Evolutionary conservation across 2,329 filamentous ascomycete genomes (phyloP).

Genomic region (Phoma sp.): DNA sequence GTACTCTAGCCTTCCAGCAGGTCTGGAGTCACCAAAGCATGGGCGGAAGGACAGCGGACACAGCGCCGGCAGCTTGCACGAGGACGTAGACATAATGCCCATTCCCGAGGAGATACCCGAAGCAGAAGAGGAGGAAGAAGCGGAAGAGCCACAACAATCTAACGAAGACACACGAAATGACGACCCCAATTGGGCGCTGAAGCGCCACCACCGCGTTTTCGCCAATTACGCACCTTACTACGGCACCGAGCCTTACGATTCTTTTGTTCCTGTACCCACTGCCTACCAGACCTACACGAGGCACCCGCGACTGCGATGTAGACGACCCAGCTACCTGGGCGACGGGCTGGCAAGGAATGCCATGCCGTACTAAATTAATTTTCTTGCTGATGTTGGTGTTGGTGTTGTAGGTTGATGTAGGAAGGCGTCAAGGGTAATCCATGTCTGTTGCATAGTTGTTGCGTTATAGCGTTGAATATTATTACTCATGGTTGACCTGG

Average conservation of each 20-base stretch:
- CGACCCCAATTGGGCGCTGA: slow-evolving; percentile 37
- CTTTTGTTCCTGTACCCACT: slow-evolving; percentile 32
- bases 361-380: slow-evolving; percentile 16
- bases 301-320: slow-evolving; percentile 26
- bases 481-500: slow-evolving; percentile 20
- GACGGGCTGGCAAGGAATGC: slow-evolving; percentile 23
- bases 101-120: slow-evolving; percentile 14
- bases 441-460: slow-evolving; percentile 16
- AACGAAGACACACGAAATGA: slow-evolving; percentile 21
- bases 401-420: slow-evolving; percentile 5
- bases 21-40: slow-evolving; percentile 27
- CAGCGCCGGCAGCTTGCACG: slow-evolving; percentile 19
- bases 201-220: slow-evolving; percentile 23
- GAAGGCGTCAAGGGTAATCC: slow-evolving; percentile 14
- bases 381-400: background rate
- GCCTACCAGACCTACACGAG: slow-evolving; percentile 23
- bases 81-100: background rate
- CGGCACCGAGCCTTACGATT: slow-evolving; percentile 34
- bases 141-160: slow-evolving; percentile 2
- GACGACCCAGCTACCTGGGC: slow-evolving; percentile 33
- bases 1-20: slow-evolving; percentile 19
- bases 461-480: slow-evolving; percentile 19
- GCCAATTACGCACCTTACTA: slow-evolving; percentile 25
- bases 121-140: slow-evolving; percentile 26
- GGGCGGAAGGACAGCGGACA: slow-evolving; percentile 32